Base-by-base conservation (phyloP, 805 yeast species). In the Saccharomycopsis lassenensis region DNA sequence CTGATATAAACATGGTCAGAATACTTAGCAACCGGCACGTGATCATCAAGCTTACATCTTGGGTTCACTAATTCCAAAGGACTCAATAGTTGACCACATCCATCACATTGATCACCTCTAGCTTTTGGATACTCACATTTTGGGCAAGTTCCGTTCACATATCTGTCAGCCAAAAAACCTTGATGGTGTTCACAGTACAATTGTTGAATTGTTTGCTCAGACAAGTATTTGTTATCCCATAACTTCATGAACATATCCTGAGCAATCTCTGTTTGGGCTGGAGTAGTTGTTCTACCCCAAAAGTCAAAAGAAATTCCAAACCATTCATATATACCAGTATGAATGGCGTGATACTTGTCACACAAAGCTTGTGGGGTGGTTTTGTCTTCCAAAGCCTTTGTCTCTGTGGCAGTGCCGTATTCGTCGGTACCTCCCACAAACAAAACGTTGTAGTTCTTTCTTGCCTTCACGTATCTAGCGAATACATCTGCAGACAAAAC, bases 371-470 rank as follows among this genome's bases (percentile, higher is more conserved):
- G 65, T 33, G 99, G 98, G 3, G 94, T 71, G 42, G 83, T 80
- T 28, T 80, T 77, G 54, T 91, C 98, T 57, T 89, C 97, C 34
- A 91, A 62, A 7, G 98, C 98, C 62, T 89, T 91, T 20, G 98
- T 91, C 60, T 91, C 99, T 11, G 98, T 91, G 31, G 99, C 99
- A 40, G 99, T 91, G 56, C 99, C 99, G 56, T 91, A 91, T 62
- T 91, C 99, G 57, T 91, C 99, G 25, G 98, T 91, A 62, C 99
- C 99, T 61, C 98, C 86, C 39, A 91, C 62, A 52, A 65, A 91
- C 46, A 91, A 63, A 15, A 94, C 67, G 57, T 87, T 91, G 62
- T 79, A 78, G 58, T 85, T 82, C 65, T 95, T 76, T 50, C 79
- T 77, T 14, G 27, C 17, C 59, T 86, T 87, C 56, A 82, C 74